Conservation (phyloP, 2,329 filamentous ascomycete species). For the Thermoascus crustaceus region DNA sequence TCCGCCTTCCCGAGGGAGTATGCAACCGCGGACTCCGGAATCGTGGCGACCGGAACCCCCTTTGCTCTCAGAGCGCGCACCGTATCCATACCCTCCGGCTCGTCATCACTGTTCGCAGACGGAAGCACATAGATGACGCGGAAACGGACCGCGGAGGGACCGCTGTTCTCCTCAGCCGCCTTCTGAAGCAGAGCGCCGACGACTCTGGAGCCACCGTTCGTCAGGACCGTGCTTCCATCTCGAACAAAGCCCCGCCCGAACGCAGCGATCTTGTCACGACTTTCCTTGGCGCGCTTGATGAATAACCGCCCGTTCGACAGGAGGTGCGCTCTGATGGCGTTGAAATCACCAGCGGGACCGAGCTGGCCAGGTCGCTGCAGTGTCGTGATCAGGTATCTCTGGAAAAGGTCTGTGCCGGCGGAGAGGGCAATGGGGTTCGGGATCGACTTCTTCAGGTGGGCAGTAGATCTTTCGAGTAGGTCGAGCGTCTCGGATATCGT, state of each 20-base stretch:
- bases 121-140: constrained; percentile 69
- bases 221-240: constrained; percentile 75
- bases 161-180: constrained; percentile 58
- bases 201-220: constrained; percentile 78
- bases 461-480: constrained; percentile 68
- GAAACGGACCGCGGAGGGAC: constrained; percentile 58
- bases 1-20: constrained; percentile 71
- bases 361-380: constrained; percentile 48
- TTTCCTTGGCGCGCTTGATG: constrained; percentile 76
- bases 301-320: constrained; percentile 81
- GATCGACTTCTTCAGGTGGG: constrained; percentile 67
- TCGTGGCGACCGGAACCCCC: constrained; percentile 75
- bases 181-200: constrained; percentile 68
- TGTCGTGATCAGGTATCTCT: constrained; percentile 79
- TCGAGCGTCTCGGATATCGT: constrained; percentile 94
- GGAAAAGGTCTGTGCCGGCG: constrained; percentile 91
- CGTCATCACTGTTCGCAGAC: constrained; percentile 23
- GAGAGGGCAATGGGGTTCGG: constrained; percentile 86
- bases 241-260: constrained; percentile 70
- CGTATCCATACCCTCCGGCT: constrained; percentile 60
- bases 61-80: constrained; percentile 62
- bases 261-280: constrained; percentile 71
- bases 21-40: constrained; percentile 66
- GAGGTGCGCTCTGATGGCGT: constrained; percentile 72
- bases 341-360: constrained; percentile 60